A percentile compares a stretch with the other conserved stretches of the same genome.
Conservation (phyloP, 257 asterid species). For the Salvia rosmarinus region DNA sequence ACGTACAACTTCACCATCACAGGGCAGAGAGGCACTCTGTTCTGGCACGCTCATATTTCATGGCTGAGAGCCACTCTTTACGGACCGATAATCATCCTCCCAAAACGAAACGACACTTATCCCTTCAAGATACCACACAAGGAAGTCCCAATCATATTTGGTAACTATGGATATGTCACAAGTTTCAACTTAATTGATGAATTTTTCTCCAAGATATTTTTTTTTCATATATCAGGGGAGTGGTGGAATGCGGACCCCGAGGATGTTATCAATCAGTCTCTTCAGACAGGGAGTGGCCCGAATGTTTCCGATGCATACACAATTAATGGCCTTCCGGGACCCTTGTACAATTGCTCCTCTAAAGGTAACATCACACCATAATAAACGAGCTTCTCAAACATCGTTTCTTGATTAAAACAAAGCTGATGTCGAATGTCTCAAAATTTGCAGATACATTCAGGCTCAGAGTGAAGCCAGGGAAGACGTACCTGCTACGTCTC, state of each 20-base stretch:
- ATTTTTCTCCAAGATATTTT: not conserved
- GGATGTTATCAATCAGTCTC: constrained; percentile 66
- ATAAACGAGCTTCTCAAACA: not conserved
- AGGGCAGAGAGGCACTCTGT: constrained; percentile 73
- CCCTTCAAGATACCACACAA: constrained; percentile 69
- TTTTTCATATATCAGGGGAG: constrained; percentile 50
- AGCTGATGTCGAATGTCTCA: constrained; percentile 13
- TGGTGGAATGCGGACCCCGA: constrained; percentile 78
- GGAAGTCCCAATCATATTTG: constrained; percentile 64
- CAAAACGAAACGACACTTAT: constrained; percentile 57
- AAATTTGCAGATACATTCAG: constrained; percentile 54
- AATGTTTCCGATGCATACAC: constrained; percentile 74
- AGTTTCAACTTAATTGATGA: not conserved
- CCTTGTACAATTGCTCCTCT: constrained; percentile 66
- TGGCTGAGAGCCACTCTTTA: constrained; percentile 67
- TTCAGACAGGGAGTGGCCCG: constrained; percentile 67
- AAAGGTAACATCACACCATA: constrained; percentile 46
- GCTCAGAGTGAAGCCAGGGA: constrained; percentile 62
- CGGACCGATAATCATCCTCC: constrained; percentile 65
- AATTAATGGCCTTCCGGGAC: constrained; percentile 76
- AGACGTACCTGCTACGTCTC: constrained; percentile 68
- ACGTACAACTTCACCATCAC: constrained; percentile 69
- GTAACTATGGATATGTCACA: too few relatives aligned
- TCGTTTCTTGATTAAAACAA: not conserved
- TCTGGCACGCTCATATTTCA: constrained; percentile 74